These are phyloP conservation scores for Mucor piriformis DNA, from an alignment of 371 early-diverging fungal species.

Conservation along the genomic window DNA sequence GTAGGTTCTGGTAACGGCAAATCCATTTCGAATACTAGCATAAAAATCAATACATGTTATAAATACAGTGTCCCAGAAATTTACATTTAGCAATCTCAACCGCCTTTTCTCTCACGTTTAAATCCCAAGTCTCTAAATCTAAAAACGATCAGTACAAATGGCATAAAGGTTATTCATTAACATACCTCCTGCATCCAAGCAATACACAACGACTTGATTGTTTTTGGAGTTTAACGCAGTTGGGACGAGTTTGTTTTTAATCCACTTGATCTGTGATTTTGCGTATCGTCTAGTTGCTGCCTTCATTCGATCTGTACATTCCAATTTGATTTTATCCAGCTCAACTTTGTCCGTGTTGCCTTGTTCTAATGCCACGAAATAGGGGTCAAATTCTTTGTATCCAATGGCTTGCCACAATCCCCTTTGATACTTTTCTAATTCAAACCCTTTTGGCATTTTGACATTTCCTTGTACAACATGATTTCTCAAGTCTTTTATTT, in stretches of 20 bases:
- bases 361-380: conserved; percentile 59
- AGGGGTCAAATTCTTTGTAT: conserved; percentile 83
- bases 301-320: conserved; percentile 84
- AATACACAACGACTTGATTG: conserved; percentile 57
- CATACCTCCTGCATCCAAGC: conserved; percentile 81
- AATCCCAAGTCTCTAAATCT: conserved; percentile 61
- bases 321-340: conserved; percentile 46
- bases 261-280: conserved; percentile 87
- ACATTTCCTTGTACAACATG: conserved; percentile 50
- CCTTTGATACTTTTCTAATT: conserved; percentile 66
- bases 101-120: conserved; percentile 57
- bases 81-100: conserved; percentile 46
- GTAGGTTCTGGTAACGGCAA: conserved; percentile 46
- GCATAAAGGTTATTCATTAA: not conserved
- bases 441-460: conserved; percentile 38
- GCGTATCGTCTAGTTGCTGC: conserved; percentile 86
- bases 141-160: not conserved
- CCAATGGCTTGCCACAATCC: conserved; percentile 90
- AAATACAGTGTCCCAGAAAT: not conserved
- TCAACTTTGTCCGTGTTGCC: conserved; percentile 24
- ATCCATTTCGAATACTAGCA: conserved; percentile 28
- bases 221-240: conserved; percentile 34
- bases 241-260: conserved; percentile 82
- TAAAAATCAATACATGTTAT: not conserved
- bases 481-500: conserved; percentile 72